phyloP scores from a whole-genome alignment of 257 asterid genomes.

The Prunella vulgaris region DNA sequence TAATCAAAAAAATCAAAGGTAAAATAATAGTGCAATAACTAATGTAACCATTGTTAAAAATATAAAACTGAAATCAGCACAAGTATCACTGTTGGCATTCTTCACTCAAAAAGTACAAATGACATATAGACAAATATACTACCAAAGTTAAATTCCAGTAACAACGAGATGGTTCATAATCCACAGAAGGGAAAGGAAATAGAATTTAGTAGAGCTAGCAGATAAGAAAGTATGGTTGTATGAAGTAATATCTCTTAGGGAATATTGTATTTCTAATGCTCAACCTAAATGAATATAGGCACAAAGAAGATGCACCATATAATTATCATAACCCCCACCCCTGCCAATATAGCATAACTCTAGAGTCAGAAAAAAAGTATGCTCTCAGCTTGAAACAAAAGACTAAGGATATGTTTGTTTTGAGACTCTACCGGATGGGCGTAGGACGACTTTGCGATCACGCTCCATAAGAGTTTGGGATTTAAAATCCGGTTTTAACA shows the following conservation, averaged over 20 bases:
- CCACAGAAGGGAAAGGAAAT: background rate
- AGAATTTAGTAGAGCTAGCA: constrained; percentile 1
- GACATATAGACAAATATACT: constrained; percentile 4
- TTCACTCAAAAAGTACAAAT: constrained; percentile 5
- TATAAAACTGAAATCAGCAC: constrained; percentile 11
- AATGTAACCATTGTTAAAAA: constrained; percentile 7
- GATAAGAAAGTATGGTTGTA: background rate
- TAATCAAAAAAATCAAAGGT: constrained; percentile 7
- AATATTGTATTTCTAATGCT: background rate
- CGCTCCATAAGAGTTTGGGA: too few relatives aligned
- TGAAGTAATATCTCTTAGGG: background rate
- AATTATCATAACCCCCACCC: background rate
- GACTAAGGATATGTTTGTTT: background rate
- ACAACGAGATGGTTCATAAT: constrained; percentile 14
- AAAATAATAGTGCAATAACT: background rate
- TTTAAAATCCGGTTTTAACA: too few relatives aligned
- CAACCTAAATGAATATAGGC: background rate
- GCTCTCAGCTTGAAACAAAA: background rate
- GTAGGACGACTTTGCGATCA: too few relatives aligned
- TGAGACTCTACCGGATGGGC: too few relatives aligned
- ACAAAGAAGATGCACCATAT: background rate
- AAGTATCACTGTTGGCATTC: constrained; percentile 3
- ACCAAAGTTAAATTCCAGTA: background rate
- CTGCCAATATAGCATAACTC: background rate
- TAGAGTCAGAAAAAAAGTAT: background rate